phyloP scores from a whole-genome alignment of 148 eudicot genomes.

The Rhododendron simsii region DNA sequence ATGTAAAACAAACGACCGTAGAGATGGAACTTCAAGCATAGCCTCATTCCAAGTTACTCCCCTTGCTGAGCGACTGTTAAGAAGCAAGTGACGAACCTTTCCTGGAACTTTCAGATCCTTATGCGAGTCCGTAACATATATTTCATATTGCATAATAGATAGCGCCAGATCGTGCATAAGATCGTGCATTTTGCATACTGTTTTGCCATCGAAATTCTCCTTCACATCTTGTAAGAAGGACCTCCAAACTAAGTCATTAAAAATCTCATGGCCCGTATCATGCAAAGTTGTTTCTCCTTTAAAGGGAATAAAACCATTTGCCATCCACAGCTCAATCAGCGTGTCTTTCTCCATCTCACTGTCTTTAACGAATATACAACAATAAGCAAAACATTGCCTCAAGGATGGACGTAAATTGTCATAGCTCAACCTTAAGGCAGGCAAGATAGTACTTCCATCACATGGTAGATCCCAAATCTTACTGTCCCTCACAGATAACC shows the following conservation, averaged over 20 bases:
- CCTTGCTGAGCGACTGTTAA: not conserved
- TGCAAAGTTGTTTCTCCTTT: too few relatives aligned
- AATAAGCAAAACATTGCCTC: too few relatives aligned
- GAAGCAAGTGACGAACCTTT: not conserved
- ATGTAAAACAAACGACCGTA: not conserved
- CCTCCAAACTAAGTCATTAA: not conserved
- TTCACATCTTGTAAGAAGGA: constrained; percentile 9
- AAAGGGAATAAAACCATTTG: too few relatives aligned
- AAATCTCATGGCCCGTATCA: not conserved
- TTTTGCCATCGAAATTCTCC: not conserved
- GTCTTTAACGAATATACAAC: too few relatives aligned
- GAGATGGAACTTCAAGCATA: not conserved
- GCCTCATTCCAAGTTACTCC: not conserved
- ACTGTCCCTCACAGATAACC: not conserved
- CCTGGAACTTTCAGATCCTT: not conserved
- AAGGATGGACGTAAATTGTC: too few relatives aligned
- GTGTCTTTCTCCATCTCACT: too few relatives aligned
- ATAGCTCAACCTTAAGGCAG: constrained; percentile 8
- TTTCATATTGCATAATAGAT: not conserved
- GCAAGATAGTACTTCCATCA: not conserved
- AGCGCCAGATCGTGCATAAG: constrained; percentile 14
- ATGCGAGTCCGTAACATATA: not conserved
- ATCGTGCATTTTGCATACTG: constrained; percentile 11
- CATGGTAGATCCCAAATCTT: not conserved
- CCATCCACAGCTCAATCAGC: too few relatives aligned